A percentile compares a stretch with the other conserved stretches of the same genome.
Conservation (phyloP, 768 basidiomycete species). For the Russula lepida region DNA sequence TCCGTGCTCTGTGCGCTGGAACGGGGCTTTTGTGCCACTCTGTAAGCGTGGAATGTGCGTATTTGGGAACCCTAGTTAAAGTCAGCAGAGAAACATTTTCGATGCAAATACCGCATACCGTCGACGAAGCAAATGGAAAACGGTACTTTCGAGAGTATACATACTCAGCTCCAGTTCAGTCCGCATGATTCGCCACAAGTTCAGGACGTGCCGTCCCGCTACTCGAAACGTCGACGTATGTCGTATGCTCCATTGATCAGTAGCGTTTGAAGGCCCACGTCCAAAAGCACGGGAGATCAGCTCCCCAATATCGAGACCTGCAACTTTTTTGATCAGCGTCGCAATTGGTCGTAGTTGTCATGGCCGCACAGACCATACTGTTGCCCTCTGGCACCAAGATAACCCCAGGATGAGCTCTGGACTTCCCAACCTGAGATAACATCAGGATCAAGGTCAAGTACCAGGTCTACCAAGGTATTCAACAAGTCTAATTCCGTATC, state of each 20-base stretch:
- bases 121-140: conserved; percentile 66
- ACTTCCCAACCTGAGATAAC: conserved; percentile 90
- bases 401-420: conserved; percentile 86
- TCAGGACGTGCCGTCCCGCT: conserved; percentile 83
- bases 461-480: conserved; percentile 64
- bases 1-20: conserved; percentile 44
- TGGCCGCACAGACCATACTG: conserved; percentile 43
- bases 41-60: conserved; percentile 26
- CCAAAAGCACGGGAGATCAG: conserved; percentile 68
- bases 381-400: conserved; percentile 59
- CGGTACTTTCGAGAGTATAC: conserved; percentile 88
- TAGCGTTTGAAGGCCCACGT: conserved; percentile 29
- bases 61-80: conserved; percentile 17
- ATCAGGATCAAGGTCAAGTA: conserved; percentile 80
- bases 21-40: conserved; percentile 68
- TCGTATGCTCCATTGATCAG: conserved; percentile 61
- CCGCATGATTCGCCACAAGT: conserved; percentile 88
- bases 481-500: conserved; percentile 71
- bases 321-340: not conserved
- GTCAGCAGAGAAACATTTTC: not conserved
- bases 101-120: conserved; percentile 40
- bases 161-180: conserved; percentile 67
- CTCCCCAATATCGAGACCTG: conserved; percentile 67
- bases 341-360: not conserved
- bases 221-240: conserved; percentile 80